Percentiles rank a stretch among this genome's conserved stretches.
Evolutionary conservation across 2,329 filamentous ascomycete species (phyloP).

Genomic region (Aspergillus sp.): DNA sequence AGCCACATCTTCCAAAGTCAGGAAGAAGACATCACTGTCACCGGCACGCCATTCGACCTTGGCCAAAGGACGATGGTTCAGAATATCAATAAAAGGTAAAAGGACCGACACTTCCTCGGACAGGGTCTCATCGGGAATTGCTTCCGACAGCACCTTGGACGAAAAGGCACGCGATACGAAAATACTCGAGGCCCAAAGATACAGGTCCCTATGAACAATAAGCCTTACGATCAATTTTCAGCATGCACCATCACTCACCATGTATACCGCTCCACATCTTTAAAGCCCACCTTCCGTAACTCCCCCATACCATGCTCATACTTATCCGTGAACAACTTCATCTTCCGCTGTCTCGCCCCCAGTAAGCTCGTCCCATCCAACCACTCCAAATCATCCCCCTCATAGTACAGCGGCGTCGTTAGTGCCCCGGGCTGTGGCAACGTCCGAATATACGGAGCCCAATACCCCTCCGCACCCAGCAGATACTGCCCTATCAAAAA

Average conservation of each 20-base stretch:
- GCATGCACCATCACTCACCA: slow-evolving; percentile 24
- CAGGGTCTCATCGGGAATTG: slow-evolving; percentile 31
- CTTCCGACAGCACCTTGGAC: slow-evolving; percentile 35
- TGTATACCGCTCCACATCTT: slow-evolving; percentile 27
- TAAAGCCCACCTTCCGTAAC: slow-evolving; percentile 26
- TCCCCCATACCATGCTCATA: slow-evolving; percentile 28
- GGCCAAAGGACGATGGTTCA: slow-evolving; percentile 61
- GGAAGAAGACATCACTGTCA: slow-evolving; percentile 31
- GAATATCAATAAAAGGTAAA: slow-evolving; percentile 64
- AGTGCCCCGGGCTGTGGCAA: slow-evolving; percentile 59
- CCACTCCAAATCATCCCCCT: slow-evolving; percentile 52
- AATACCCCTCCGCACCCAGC: slow-evolving; percentile 52
- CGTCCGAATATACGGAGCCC: slow-evolving; percentile 61
- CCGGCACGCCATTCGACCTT: slow-evolving; percentile 53
- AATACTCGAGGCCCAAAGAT: slow-evolving; percentile 41
- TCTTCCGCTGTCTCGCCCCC: slow-evolving; percentile 26
- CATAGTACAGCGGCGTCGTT: slow-evolving; percentile 59
- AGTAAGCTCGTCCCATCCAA: slow-evolving; percentile 33
- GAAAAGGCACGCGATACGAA: slow-evolving; percentile 41
- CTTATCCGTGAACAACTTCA: slow-evolving; percentile 29
- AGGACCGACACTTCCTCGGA: slow-evolving; percentile 58
- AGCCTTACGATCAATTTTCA: background rate
- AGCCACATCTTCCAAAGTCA: slow-evolving; percentile 41
- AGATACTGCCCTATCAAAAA: slow-evolving; percentile 64
- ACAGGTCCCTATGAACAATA: slow-evolving; percentile 31